A percentile compares a stretch with the other conserved stretches of the same genome.
Conservation (phyloP, 495 filamentous ascomycete genomes). For the Neurospora sp. region DNA sequence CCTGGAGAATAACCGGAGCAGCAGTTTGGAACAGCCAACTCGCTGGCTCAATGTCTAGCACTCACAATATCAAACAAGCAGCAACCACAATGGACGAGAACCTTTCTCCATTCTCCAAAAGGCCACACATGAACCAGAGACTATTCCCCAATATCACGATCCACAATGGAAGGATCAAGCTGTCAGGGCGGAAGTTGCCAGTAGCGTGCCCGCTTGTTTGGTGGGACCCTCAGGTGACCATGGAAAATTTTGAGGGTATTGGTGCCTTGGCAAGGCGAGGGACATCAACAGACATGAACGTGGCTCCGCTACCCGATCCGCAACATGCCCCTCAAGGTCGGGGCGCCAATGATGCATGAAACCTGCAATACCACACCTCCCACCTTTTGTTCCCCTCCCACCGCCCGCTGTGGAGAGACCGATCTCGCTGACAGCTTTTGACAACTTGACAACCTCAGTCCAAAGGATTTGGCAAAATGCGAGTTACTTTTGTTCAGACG, state of each 20-base stretch:
- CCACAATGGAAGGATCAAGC: neutral
- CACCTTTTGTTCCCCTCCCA: constrained; percentile 12
- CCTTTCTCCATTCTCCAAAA: neutral
- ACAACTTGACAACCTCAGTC: neutral
- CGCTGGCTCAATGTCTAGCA: neutral
- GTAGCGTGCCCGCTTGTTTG: constrained; percentile 5
- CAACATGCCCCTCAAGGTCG: constrained; percentile 11
- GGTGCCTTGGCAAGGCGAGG: constrained; percentile 15
- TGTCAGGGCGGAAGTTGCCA: neutral
- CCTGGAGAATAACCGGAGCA: neutral
- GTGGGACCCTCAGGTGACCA: constrained; percentile 18
- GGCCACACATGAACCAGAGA: neutral
- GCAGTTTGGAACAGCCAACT: neutral
- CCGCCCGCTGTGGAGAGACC: constrained; percentile 12
- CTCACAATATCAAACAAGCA: neutral
- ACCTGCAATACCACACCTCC: constrained; percentile 10
- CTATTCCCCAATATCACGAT: neutral
- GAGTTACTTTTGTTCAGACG: neutral
- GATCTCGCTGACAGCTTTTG: constrained; percentile 15
- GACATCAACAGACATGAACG: neutral
- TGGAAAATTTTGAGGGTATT: constrained; percentile 13
- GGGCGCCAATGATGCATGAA: constrained; percentile 7
- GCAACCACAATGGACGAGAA: neutral
- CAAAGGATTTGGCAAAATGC: neutral
- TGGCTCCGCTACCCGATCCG: neutral